phyloP scores from a whole-genome alignment of 352 stramenopile species.

The Phytophthora ohioensis region DNA sequence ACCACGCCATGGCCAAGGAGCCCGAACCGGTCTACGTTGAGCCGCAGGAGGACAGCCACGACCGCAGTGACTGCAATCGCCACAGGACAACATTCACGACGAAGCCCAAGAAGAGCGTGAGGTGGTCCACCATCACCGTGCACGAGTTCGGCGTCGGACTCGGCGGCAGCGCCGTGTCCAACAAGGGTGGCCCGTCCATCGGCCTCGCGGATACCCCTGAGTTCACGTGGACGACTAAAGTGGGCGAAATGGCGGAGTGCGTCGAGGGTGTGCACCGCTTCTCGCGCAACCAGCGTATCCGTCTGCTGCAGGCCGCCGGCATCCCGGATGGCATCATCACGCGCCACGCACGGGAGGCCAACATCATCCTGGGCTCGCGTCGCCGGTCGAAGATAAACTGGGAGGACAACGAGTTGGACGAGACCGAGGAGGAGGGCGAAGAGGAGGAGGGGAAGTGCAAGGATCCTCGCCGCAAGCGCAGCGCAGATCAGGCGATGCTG shows the following conservation, averaged over 20 bases:
- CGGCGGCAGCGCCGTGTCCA: constrained; percentile 64
- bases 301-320: constrained; percentile 59
- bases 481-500: constrained; percentile 51
- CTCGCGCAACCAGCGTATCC: constrained; percentile 63
- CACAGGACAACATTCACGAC: not conserved
- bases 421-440: constrained; percentile 12
- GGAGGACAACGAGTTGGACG: constrained; percentile 25
- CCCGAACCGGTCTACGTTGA: constrained; percentile 3
- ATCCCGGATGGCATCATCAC: constrained; percentile 75
- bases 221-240: constrained; percentile 75
- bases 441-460: constrained; percentile 20
- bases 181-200: constrained; percentile 66
- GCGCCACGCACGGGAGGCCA: constrained; percentile 67
- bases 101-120: constrained; percentile 42
- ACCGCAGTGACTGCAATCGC: not conserved
- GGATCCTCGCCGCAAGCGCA: constrained; percentile 48
- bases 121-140: constrained; percentile 54
- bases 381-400: constrained; percentile 42
- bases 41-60: not conserved
- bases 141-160: constrained; percentile 73
- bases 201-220: constrained; percentile 60
- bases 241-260: constrained; percentile 72
- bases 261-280: constrained; percentile 74
- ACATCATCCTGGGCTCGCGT: constrained; percentile 72
- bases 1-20: constrained; percentile 6